phyloP scores from a whole-genome alignment of 164 flowering plant species.

The Cinnamomum micranthum region DNA sequence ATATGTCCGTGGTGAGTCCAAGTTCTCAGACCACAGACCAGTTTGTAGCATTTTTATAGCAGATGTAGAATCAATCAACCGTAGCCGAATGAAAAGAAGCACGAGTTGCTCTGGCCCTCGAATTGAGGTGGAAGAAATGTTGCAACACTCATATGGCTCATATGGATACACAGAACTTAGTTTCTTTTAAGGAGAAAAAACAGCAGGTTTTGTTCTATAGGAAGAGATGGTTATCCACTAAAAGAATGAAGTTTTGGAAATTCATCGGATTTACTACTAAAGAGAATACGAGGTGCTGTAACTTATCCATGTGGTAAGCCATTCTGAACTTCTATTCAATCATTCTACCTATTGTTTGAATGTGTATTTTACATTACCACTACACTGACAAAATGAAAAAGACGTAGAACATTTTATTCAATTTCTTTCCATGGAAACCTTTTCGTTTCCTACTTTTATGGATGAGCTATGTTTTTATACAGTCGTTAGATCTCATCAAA shows the following conservation, averaged over 20 bases:
- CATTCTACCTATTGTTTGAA: neutral
- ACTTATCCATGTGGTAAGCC: neutral
- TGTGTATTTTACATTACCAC: too few relatives aligned
- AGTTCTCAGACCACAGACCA: conserved; percentile 90
- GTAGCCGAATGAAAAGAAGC: conserved; percentile 53
- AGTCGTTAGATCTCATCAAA: neutral
- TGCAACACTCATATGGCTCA: conserved; percentile 55
- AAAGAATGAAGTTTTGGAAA: neutral
- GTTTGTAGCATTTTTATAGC: conserved; percentile 66
- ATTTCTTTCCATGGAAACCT: neutral
- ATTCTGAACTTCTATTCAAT: neutral
- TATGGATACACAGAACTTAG: conserved; percentile 52
- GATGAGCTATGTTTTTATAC: neutral
- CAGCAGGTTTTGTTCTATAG: neutral
- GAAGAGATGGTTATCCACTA: neutral
- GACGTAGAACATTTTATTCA: neutral
- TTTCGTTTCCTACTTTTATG: neutral
- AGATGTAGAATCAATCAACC: conserved; percentile 67
- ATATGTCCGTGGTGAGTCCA: conserved; percentile 82
- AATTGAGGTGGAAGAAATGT: conserved; percentile 81
- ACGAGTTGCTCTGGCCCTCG: conserved; percentile 58
- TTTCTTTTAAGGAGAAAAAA: conserved; percentile 36
- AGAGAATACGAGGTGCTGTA: neutral
- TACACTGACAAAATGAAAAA: neutral
- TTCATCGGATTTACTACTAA: neutral